Base-by-base conservation (phyloP, 352 stramenopile species). In the Vaucheria bursata region DNA sequence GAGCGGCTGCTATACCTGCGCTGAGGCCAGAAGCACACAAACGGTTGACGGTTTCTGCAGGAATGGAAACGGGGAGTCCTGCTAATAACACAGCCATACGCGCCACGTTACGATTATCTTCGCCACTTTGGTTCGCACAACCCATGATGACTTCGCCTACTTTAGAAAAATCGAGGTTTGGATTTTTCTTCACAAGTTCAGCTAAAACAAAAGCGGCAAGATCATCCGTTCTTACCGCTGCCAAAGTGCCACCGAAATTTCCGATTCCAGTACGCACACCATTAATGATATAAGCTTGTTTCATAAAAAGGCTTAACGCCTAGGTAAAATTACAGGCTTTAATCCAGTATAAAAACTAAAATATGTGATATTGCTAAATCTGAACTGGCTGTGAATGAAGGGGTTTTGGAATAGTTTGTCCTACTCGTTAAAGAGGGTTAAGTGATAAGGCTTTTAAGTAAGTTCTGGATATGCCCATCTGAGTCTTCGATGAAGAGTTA, bases 1-100 rank as follows among this genome's bases (percentile, higher is more conserved):
- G 45, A 25, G 45, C 45, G 45, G 45, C 65, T 59, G 12, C n/a
- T n/a, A 69, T 69, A 12, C 12, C 65, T 49, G 65, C 65, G 12
- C 12, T 59, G 12, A 71, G 12, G 18, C 65, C 65, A 18, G 65
- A 71, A 59, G 65, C 65, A n/a, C 65, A 71, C 12, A 71, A 36
- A 70, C 65, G 25, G 65, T 71, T 71, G 12, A 71, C 65, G 12
- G 65, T 71, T n/a, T 70, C 52, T 18, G 12, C 65, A 49, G 65
- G 65, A 71, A 71, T 69, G 12, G 65, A 59, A 18, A 71, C 12
- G 12, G 65, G 65, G n/a, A 70, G 52, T 18, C 65, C 65, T 18
- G 65, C 65, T 59, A 71, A 36, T 18, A 71, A 69, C 12, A 71
- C 12, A 12, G 65, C 45, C 45, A 59, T 59, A 18, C 45, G 45